phyloP scores from a whole-genome alignment of 192 early-diverging fungal genomes.

The Pilobolus umbonatus region DNA sequence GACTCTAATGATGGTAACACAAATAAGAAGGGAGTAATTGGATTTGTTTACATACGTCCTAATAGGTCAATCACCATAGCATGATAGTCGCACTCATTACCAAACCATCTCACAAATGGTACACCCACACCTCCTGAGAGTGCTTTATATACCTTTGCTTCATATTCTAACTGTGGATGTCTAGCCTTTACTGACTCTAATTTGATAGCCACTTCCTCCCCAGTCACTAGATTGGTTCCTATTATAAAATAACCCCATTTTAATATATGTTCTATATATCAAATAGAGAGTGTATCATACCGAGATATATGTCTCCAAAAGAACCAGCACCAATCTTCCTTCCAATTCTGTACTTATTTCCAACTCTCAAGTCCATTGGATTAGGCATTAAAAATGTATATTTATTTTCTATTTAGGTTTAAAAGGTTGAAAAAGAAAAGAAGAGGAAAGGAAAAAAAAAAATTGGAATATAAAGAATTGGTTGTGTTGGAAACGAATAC shows the following conservation, averaged over 20 bases:
- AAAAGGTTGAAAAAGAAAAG: neutral
- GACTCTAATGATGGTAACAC: neutral
- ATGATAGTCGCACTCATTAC: constrained; percentile 77
- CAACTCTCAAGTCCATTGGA: constrained; percentile 68
- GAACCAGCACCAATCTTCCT: constrained; percentile 95
- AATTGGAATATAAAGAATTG: neutral
- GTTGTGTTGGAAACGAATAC: neutral
- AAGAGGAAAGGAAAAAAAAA: neutral
- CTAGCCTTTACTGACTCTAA: constrained; percentile 89
- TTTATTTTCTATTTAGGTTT: neutral
- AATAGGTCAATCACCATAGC: constrained; percentile 86
- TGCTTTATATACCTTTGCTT: constrained; percentile 91
- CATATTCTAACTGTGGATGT: constrained; percentile 98
- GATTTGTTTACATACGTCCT: constrained; percentile 46
- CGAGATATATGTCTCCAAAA: constrained; percentile 97
- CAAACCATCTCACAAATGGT: constrained; percentile 81
- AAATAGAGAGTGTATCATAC: constrained; percentile 37
- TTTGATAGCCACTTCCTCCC: constrained; percentile 97
- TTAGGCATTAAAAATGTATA: neutral
- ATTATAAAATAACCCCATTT: too few species aligned
- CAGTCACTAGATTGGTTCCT: constrained; percentile 82
- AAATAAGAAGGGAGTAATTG: neutral
- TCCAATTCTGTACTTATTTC: constrained; percentile 90
- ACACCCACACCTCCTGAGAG: constrained; percentile 91
- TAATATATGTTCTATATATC: neutral